Evolutionary conservation across 2,329 filamentous ascomycete genomes (phyloP).

Genomic region (Epichloe amarillans): DNA sequence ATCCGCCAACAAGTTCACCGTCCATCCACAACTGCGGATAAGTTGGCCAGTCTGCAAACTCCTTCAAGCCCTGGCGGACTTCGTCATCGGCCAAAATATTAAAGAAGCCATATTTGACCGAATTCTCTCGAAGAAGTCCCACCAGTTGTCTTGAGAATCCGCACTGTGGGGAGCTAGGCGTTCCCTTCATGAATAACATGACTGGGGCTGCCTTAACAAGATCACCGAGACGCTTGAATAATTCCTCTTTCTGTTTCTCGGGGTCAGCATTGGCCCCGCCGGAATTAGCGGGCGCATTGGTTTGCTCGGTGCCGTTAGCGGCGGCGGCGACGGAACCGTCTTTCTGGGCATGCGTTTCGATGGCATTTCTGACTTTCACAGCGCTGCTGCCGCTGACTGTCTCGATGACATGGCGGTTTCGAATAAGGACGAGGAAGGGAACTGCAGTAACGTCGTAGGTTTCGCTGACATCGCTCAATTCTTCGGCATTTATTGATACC

Average conservation of each 20-base stretch:
- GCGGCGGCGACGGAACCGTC: conserved; percentile 20
- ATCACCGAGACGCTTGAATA: conserved; percentile 67
- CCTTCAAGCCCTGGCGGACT: conserved; percentile 89
- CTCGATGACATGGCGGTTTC: conserved; percentile 63
- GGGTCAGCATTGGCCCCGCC: conserved; percentile 28
- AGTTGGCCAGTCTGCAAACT: conserved; percentile 97
- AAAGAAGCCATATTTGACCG: conserved; percentile 96
- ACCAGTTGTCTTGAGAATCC: conserved; percentile 91
- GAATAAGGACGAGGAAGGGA: conserved; percentile 76
- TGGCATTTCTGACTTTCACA: conserved; percentile 67
- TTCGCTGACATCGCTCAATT: conserved; percentile 83
- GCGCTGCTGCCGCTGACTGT: conserved; percentile 85
- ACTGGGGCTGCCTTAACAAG: conserved; percentile 91
- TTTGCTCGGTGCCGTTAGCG: conserved; percentile 23
- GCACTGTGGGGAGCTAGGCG: conserved; percentile 73
- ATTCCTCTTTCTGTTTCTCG: conserved; percentile 62
- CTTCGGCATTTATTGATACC: conserved; percentile 87
- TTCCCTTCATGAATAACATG: conserved; percentile 99
- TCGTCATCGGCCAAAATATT: conserved; percentile 97
- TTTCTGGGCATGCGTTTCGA: conserved; percentile 64
- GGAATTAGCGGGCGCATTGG: conserved; percentile 29
- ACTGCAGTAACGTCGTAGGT: conserved; percentile 89
- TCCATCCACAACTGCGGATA: conserved; percentile 90
- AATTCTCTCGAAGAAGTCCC: conserved; percentile 70
- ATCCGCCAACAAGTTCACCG: conserved; percentile 79